Base-by-base conservation (phyloP, 2,329 filamentous ascomycete species). In the Stachybotrys elegans region DNA sequence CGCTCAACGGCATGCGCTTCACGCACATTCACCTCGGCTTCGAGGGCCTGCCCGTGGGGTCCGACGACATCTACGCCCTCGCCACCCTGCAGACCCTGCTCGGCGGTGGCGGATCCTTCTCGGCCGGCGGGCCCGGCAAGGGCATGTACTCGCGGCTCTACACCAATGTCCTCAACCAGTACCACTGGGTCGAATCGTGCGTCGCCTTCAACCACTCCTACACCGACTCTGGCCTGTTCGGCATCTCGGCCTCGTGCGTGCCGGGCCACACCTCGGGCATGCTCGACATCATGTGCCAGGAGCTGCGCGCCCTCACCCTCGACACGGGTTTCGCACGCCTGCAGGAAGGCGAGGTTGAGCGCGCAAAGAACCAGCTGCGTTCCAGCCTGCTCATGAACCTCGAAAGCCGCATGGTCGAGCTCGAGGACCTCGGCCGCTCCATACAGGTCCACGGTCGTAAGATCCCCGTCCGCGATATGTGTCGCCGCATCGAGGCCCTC, bases 131-230 rank as follows among this genome's bases (percentile, higher is more conserved):
- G 0, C 93, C 93, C 5, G 93, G 93, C 43, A 98, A 98, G 73
- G 93, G 93, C 64, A 98, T 98, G 93, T 97, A 97, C 75, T 95
- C 88, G 29, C 86, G 93, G 12, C 80, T 98, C 8, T 98, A 96
- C 75, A 97, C 91, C 51, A 95, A 96, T 63, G 92, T 97, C 1
- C 79, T 98, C 42, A 98, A 98, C 72, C 91, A 97, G 69, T 84
- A 95, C 69, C 89, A 87, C 55, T 98, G 92, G 92, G 89, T 98
- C 21, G 93, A 98, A 70, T 91, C 83, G 48, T 97, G 93, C 69
- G 78, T 95, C 42, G 86, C 92, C 22, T 97, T 97, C 74, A 97
- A 97, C 75, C 91, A 97, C 74, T 88, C 87, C 38, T 98, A 98
- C 76, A 93, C 88, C 0, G 93, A 98, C 66, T 91, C 86, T 6